Evolutionary conservation across 2,329 filamentous ascomycete species (phyloP).

Genomic region (Fusarium torulosum): DNA sequence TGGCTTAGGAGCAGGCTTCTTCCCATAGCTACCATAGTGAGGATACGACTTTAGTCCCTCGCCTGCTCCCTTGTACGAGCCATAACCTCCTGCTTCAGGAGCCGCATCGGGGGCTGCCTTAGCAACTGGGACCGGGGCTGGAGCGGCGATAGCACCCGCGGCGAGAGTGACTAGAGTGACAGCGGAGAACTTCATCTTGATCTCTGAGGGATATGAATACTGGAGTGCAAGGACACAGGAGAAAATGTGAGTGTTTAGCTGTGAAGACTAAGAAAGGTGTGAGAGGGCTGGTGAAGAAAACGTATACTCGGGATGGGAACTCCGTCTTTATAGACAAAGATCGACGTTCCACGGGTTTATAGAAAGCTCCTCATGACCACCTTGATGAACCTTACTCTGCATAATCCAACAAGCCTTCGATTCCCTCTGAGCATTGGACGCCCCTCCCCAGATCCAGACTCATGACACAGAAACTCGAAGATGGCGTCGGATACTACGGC

Average conservation of each 20-base stretch:
- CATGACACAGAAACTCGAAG: not conserved
- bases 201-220: not conserved
- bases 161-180: conserved; percentile 45
- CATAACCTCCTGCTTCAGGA: not conserved
- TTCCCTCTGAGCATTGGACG: not conserved
- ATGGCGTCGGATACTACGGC: conserved; percentile 22
- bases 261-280: conserved; percentile 6
- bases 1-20: conserved; percentile 15
- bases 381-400: conserved; percentile 7
- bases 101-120: conserved; percentile 6
- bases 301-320: conserved; percentile 5
- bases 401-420: not conserved
- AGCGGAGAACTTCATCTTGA: conserved; percentile 51
- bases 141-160: conserved; percentile 45
- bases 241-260: not conserved
- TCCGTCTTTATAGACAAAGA: conserved; percentile 32
- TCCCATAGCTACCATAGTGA: conserved; percentile 17
- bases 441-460: not conserved
- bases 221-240: not conserved
- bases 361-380: conserved; percentile 6
- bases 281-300: conserved; percentile 12
- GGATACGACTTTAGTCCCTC: not conserved
- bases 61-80: not conserved
- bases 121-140: conserved; percentile 41
- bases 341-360: not conserved